Conservation (phyloP, 768 basidiomycete genomes). For the Dioszegia crocea region DNA sequence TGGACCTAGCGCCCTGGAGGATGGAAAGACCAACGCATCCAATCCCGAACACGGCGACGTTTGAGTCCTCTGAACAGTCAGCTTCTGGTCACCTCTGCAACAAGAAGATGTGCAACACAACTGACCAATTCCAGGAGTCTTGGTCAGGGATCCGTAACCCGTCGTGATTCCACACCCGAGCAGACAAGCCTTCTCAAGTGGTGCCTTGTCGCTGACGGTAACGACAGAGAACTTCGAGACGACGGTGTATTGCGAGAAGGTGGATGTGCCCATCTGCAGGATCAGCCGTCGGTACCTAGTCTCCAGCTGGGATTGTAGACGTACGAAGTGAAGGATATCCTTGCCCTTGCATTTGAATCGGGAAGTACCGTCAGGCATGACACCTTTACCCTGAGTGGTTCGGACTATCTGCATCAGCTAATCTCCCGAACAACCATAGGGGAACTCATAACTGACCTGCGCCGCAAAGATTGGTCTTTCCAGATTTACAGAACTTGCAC, state of each 20-base stretch:
- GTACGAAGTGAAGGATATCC: conserved; percentile 82
- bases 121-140: conserved; percentile 65
- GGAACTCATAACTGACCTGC: conserved; percentile 58
- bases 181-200: conserved; percentile 92
- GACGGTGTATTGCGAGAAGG: conserved; percentile 99
- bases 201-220: conserved; percentile 75
- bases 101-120: too few relatives aligned
- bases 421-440: neutral
- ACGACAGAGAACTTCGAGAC: conserved; percentile 97
- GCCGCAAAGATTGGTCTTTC: conserved; percentile 96
- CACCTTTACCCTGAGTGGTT: conserved; percentile 75
- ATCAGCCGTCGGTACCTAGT: neutral
- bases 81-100: too few relatives aligned
- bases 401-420: conserved; percentile 59
- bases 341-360: conserved; percentile 89
- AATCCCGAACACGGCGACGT: conserved; percentile 91
- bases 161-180: conserved; percentile 91
- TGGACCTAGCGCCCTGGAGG: conserved; percentile 69
- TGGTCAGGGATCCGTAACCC: conserved; percentile 93
- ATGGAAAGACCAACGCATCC: conserved; percentile 92
- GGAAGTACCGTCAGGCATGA: conserved; percentile 85
- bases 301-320: conserved; percentile 41
- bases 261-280: conserved; percentile 90
- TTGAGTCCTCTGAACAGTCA: conserved; percentile 73
- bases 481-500: conserved; percentile 92